A percentile compares a stretch with the other conserved stretches of the same genome.
Conservation (phyloP, 139 green algal genomes). For the Picochlorum sp. region DNA sequence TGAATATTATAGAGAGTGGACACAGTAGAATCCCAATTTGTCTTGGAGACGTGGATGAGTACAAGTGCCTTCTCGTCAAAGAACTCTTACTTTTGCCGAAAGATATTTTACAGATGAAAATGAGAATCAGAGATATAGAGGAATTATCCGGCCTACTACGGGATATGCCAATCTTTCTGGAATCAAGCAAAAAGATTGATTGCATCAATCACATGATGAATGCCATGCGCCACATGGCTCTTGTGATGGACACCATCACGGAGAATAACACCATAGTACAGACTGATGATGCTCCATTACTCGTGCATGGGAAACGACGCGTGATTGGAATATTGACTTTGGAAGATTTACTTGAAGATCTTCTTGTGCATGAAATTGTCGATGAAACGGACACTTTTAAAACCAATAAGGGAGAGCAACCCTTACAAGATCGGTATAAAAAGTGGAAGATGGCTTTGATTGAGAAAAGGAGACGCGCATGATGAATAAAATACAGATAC, state of each 20-base stretch:
- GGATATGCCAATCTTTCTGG: slow-evolving; percentile 25
- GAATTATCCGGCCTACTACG: background rate
- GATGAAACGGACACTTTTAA: slow-evolving; percentile 59
- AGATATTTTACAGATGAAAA: slow-evolving; percentile 2
- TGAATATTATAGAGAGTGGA: slow-evolving; percentile 51
- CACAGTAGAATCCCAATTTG: slow-evolving; percentile 80
- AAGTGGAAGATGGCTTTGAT: background rate
- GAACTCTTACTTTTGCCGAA: slow-evolving; percentile 52
- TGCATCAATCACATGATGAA: slow-evolving; percentile 85
- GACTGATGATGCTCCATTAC: too few relatives aligned
- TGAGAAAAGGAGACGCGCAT: too few relatives aligned
- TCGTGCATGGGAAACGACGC: background rate
- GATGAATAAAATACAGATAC: too few relatives aligned
- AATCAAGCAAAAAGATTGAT: slow-evolving; percentile 56
- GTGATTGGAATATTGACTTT: slow-evolving; percentile 57
- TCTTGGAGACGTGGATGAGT: slow-evolving; percentile 25
- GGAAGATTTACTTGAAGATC: slow-evolving; percentile 51
- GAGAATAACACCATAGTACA: background rate
- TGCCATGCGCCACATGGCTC: slow-evolving; percentile 77
- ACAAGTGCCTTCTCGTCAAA: slow-evolving; percentile 61
- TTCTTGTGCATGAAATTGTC: slow-evolving; percentile 44
- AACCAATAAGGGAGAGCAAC: slow-evolving; percentile 46
- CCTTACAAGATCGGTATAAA: background rate
- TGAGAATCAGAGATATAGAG: slow-evolving; percentile 27
- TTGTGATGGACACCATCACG: slow-evolving; percentile 36